Evolutionary conservation across 2,329 filamentous ascomycete genomes (phyloP).

Genomic region (Diaporthe destruens): DNA sequence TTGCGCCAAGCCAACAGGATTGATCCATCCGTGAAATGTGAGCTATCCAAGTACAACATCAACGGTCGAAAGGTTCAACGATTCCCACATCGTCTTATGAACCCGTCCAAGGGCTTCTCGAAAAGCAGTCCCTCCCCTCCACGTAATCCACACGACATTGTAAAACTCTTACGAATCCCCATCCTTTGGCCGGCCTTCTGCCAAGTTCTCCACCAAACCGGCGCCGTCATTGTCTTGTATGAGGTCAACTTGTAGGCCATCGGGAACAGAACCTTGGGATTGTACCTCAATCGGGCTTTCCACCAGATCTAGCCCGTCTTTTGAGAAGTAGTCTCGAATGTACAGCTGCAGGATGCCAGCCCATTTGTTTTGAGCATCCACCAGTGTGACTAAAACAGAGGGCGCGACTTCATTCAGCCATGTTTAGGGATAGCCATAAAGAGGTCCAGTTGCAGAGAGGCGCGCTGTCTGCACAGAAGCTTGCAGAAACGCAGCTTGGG

Average conservation of each 20-base stretch:
- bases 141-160: conserved; percentile 20
- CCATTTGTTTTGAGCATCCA: not conserved
- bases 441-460: not conserved
- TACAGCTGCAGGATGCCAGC: conserved; percentile 5
- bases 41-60: not conserved
- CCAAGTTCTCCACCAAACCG: not conserved
- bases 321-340: conserved; percentile 1
- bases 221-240: no score
- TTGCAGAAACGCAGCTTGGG: not conserved
- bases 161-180: conserved; percentile 8
- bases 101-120: conserved; percentile 22
- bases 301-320: not conserved
- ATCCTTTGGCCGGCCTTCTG: not conserved
- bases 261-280: not conserved
- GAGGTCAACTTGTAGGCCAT: no score
- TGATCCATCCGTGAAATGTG: not conserved
- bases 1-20: not conserved
- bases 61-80: not conserved
- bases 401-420: not conserved
- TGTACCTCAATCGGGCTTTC: not conserved
- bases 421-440: no score
- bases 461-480: not conserved
- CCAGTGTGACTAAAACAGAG: not conserved
- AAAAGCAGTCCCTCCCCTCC: not conserved
- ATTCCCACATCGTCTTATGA: conserved; percentile 31